phyloP scores from a whole-genome alignment of 2,329 filamentous ascomycete genomes.

The Cordyceps fumosorosea region DNA sequence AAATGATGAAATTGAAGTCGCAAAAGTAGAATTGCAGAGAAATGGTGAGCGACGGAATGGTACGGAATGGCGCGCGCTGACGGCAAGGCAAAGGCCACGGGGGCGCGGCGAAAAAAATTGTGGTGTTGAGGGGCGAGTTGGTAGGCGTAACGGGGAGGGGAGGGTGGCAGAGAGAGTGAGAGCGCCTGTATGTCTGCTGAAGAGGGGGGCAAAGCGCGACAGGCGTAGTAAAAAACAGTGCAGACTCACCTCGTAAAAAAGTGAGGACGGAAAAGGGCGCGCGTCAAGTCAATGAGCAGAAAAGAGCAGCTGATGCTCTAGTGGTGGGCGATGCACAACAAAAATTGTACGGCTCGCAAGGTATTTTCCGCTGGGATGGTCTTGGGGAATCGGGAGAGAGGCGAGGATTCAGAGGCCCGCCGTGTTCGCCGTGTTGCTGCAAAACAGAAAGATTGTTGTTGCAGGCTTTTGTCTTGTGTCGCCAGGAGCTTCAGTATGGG shows the following conservation, averaged over 20 bases:
- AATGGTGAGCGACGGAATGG: neutral
- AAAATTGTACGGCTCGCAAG: neutral
- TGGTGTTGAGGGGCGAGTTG: slow-evolving; percentile 3
- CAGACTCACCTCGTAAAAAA: neutral
- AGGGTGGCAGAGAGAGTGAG: neutral
- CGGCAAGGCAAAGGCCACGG: neutral
- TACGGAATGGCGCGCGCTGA: neutral
- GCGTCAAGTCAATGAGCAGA: slow-evolving; percentile 4
- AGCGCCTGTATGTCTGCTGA: neutral
- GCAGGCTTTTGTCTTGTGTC: neutral
- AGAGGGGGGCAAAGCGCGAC: slow-evolving; percentile 3
- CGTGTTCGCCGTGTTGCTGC: slow-evolving; percentile 3
- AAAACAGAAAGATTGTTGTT: neutral
- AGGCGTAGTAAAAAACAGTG: neutral
- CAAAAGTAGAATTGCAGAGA: neutral
- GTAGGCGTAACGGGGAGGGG: neutral
- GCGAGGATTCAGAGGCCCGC: neutral
- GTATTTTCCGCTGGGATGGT: neutral
- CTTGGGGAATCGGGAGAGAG: neutral
- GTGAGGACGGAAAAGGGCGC: slow-evolving; percentile 1
- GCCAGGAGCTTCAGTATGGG: neutral
- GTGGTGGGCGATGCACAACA: neutral
- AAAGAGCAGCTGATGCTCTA: neutral
- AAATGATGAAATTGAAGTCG: neutral
- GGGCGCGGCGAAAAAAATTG: neutral